phyloP scores from a whole-genome alignment of 306 rosid species.

The Castanea sativa region DNA sequence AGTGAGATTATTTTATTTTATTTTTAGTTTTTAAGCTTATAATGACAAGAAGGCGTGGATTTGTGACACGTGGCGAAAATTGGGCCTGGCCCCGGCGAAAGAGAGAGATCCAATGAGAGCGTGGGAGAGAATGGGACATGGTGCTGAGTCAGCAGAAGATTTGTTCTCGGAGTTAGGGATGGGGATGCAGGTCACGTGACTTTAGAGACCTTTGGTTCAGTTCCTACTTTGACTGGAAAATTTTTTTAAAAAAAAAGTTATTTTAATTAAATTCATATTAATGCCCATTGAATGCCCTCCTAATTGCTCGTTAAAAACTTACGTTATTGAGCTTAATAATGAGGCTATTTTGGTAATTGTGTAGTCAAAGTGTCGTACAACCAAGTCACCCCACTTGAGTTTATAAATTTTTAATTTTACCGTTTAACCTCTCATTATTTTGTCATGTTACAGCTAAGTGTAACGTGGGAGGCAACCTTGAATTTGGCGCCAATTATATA shows the following conservation, averaged over 20 bases:
- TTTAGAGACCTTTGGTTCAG: slow-evolving; percentile 45
- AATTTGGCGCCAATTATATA: slow-evolving; percentile 19
- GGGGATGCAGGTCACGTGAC: slow-evolving; percentile 65
- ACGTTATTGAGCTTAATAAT: neutral
- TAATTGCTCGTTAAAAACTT: slow-evolving; percentile 15
- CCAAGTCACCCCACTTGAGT: neutral
- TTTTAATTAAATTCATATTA: neutral
- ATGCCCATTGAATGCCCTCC: slow-evolving; percentile 20
- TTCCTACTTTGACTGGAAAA: slow-evolving; percentile 57
- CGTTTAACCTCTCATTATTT: slow-evolving; percentile 2
- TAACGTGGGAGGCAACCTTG: slow-evolving; percentile 53
- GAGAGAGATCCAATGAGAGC: slow-evolving; percentile 7
- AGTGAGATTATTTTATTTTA: too few relatives aligned
- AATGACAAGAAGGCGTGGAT: slow-evolving; percentile 29
- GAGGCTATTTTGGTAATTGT: slow-evolving; percentile 11
- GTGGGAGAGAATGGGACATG: slow-evolving; percentile 19
- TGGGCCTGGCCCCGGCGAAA: neutral
- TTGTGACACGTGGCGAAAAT: slow-evolving; percentile 5
- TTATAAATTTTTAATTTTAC: slow-evolving; percentile 6
- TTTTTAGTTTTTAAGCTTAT: too few relatives aligned
- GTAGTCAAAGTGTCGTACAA: neutral
- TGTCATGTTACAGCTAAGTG: slow-evolving; percentile 16
- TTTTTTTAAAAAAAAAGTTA: neutral
- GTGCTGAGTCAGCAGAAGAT: slow-evolving; percentile 33
- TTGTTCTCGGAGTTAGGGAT: slow-evolving; percentile 26